phyloP scores from a whole-genome alignment of 2,329 filamentous ascomycete genomes.

The Delphinella strobiligena region DNA sequence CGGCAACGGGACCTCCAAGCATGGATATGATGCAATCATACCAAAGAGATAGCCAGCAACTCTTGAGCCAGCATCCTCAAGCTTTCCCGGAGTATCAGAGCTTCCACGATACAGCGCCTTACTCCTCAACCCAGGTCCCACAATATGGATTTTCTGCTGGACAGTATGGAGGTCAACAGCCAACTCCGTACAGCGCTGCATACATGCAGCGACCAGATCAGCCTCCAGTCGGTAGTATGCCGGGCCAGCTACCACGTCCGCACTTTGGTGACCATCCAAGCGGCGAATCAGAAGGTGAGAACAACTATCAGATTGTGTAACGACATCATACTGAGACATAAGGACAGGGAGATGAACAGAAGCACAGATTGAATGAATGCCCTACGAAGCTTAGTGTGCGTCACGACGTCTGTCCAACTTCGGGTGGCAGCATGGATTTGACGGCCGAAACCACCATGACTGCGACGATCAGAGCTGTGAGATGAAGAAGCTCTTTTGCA shows the following conservation, averaged over 20 bases:
- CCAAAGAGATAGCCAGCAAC: constrained; percentile 13
- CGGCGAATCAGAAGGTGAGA: constrained; percentile 9
- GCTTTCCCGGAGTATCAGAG: constrained; percentile 16
- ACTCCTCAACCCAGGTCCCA: constrained; percentile 14
- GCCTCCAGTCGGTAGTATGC: constrained; percentile 3
- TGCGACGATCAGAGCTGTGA: neutral
- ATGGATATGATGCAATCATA: constrained; percentile 11
- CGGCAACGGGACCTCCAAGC: constrained; percentile 7
- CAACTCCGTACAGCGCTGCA: constrained; percentile 2
- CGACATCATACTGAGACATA: constrained; percentile 10
- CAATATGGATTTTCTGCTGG: constrained; percentile 12
- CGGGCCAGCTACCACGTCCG: neutral
- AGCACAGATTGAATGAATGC: too few relatives aligned
- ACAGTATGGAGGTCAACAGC: neutral
- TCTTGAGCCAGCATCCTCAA: constrained; percentile 13
- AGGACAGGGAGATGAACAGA: neutral
- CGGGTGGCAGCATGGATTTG: too few relatives aligned
- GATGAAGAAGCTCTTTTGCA: neutral
- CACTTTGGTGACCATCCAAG: constrained; percentile 2
- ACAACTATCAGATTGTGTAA: constrained; percentile 12
- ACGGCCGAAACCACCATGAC: too few relatives aligned
- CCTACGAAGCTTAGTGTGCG: too few relatives aligned
- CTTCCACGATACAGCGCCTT: constrained; percentile 9
- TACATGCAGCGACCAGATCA: constrained; percentile 8
- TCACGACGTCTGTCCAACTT: too few relatives aligned